Base-by-base conservation (phyloP, 768 basidiomycete species). In the Paxillus ammoniavirescens region DNA sequence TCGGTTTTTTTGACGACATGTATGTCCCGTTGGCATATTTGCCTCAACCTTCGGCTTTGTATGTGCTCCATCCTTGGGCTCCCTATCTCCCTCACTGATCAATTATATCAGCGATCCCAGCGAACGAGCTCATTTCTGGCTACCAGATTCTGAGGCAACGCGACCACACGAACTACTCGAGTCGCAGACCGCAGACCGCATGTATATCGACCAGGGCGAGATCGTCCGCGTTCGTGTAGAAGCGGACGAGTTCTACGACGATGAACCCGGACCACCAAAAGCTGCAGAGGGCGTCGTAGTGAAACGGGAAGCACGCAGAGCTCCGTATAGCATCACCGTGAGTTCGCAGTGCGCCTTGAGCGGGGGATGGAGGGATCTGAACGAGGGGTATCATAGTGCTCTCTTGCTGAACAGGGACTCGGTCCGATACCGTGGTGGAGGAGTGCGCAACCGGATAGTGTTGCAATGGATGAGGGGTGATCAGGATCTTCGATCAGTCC, bases 1-100 rank as follows among this genome's bases (percentile, higher is more conserved):
- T 97, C 15, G 89, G 87, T 17, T 98, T 98, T 76, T 98, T 98
- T 63, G 91, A 93, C 70, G 94, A 98, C 62, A 86, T 98, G 21
- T 91, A 92, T 65, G 81, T 98, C 43, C 91, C 93, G 0, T 72
- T 81, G 0, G 74, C 81, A 3, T 86, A 91, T 53, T 82, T 98
- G 5, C 94, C 95, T 2, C 82, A 87, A 61, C 88, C 92, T 26
- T 82, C 80, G 37, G 82, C 88, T 4, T 93, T 91, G 91, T 91
- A 66, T 47, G 86, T 70, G 5, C 13, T 50, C 15, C 47, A 35
- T 53, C 33, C 12, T 42, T 13, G 30, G 10, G 14, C 9, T 28
- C 7, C 21, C 36, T n/a, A 3, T 36, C 15, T 13, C 1, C 33
- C 26, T 28, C 26, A 21, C 43, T 49, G 12, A 42, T 46, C 49